phyloP scores from a whole-genome alignment of 2,329 filamentous ascomycete genomes.

The Aspergillus sp. region DNA sequence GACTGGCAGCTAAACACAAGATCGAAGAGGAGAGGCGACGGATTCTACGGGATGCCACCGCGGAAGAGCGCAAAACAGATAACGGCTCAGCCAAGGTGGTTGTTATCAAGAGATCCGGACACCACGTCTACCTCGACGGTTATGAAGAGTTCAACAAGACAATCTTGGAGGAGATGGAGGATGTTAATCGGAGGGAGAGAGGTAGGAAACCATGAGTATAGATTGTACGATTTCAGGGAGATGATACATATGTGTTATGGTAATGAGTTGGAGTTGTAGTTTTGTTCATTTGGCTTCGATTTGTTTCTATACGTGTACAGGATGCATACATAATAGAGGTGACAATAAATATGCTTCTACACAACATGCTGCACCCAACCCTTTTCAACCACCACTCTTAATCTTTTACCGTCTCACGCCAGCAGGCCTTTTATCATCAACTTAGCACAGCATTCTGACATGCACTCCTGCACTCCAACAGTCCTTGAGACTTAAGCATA shows the following conservation, averaged over 20 bases:
- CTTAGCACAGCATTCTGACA: too few relatives aligned
- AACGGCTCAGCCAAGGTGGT: slow-evolving; percentile 77
- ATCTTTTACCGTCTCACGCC: too few relatives aligned
- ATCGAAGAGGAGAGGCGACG: slow-evolving; percentile 61
- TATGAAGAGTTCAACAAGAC: slow-evolving; percentile 63
- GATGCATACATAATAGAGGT: too few relatives aligned
- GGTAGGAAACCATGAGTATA: slow-evolving; percentile 4
- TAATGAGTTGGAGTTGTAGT: background rate
- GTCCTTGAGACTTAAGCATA: too few relatives aligned
- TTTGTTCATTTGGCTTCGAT: background rate
- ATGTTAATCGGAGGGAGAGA: slow-evolving; percentile 40
- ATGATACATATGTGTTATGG: background rate
- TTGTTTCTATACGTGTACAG: too few relatives aligned
- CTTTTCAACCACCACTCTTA: too few relatives aligned
- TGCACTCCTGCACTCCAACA: too few relatives aligned
- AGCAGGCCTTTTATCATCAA: too few relatives aligned
- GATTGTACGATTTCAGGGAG: background rate
- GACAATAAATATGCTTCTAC: too few relatives aligned
- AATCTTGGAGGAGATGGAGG: slow-evolving; percentile 60
- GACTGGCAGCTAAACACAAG: slow-evolving; percentile 70
- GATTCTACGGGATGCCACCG: slow-evolving; percentile 53
- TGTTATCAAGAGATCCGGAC: slow-evolving; percentile 64
- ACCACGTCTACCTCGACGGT: slow-evolving; percentile 66
- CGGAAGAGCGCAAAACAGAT: slow-evolving; percentile 62
- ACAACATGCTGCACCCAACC: too few relatives aligned